Evolutionary conservation across 2,329 filamentous ascomycete genomes (phyloP).

Genomic region (Cephalotrichum gorgonifer): DNA sequence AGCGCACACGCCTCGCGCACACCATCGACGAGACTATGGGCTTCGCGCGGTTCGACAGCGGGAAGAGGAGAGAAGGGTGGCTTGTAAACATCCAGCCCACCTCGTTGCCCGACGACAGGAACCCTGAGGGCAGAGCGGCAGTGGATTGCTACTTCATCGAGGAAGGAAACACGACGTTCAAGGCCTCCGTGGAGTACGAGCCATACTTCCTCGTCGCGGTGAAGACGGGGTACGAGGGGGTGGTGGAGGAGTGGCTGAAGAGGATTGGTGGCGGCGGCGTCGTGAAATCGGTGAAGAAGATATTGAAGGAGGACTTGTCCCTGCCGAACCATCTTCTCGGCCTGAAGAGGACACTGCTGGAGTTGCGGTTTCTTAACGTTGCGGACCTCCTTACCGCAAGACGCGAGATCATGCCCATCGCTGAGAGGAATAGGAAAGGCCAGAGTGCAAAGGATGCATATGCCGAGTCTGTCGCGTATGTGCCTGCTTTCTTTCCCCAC

Average conservation of each 20-base stretch:
- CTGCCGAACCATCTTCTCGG: constrained; percentile 96
- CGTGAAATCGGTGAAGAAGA: constrained; percentile 63
- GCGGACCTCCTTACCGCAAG: constrained; percentile 75
- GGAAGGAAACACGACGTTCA: constrained; percentile 67
- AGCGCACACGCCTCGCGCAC: constrained; percentile 73
- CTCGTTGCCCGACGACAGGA: constrained; percentile 72
- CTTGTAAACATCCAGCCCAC: constrained; percentile 92
- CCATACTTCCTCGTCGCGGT: constrained; percentile 92
- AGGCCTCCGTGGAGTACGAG: constrained; percentile 91
- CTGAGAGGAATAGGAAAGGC: constrained; percentile 93
- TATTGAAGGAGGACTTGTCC: constrained; percentile 87
- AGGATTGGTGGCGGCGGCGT: constrained; percentile 67
- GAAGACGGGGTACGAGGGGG: constrained; percentile 75
- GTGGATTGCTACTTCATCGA: constrained; percentile 97
- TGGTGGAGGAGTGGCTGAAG: constrained; percentile 94
- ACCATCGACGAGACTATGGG: constrained; percentile 92
- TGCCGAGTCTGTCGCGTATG: constrained; percentile 83
- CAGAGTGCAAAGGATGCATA: constrained; percentile 98
- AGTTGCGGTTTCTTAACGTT: constrained; percentile 82
- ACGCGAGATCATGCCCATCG: constrained; percentile 76
- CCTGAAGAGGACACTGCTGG: constrained; percentile 78
- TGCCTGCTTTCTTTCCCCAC: constrained; percentile 13
- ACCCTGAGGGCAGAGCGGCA: constrained; percentile 74
- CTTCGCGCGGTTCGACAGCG: constrained; percentile 83
- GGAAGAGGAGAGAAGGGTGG: constrained; percentile 76